Conservation (phyloP, 495 filamentous ascomycete genomes). For the Amorphotheca resinae region DNA sequence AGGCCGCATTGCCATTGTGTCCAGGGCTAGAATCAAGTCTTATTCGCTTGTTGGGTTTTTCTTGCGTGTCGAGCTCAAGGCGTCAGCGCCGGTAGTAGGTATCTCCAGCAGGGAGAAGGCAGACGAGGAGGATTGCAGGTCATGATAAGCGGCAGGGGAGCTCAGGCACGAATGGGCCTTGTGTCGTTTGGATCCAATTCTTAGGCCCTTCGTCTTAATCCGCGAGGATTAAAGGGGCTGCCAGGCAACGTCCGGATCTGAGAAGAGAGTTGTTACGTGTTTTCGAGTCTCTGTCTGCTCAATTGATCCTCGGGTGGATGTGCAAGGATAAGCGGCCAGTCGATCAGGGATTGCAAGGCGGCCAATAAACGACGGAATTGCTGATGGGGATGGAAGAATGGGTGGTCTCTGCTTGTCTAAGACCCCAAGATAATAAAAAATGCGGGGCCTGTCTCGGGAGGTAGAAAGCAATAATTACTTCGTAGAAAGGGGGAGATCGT, state of each 20-base stretch:
- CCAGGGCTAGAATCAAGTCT: not conserved
- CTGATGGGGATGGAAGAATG: slow-evolving; percentile 6
- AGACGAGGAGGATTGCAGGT: slow-evolving; percentile 38
- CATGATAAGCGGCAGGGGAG: slow-evolving; percentile 34
- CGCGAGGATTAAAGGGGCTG: slow-evolving; percentile 11
- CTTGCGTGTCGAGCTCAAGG: slow-evolving; percentile 12
- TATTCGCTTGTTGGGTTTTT: slow-evolving; percentile 5
- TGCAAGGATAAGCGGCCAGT: slow-evolving; percentile 13
- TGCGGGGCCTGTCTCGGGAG: slow-evolving; percentile 13
- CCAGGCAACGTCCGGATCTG: slow-evolving; percentile 12
- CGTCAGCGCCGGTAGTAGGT: slow-evolving; percentile 19
- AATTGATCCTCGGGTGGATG: not conserved
- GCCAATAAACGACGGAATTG: slow-evolving; percentile 13
- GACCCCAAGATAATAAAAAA: slow-evolving; percentile 8
- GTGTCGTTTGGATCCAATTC: slow-evolving; percentile 6
- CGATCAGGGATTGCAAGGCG: slow-evolving; percentile 10
- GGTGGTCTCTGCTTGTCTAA: slow-evolving; percentile 10
- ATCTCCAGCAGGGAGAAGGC: slow-evolving; percentile 42
- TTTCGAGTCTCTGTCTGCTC: slow-evolving; percentile 4
- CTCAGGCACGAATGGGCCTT: slow-evolving; percentile 17
- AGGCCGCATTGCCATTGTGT: slow-evolving; percentile 30
- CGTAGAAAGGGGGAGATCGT: too few relatives aligned
- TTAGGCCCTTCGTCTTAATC: not conserved
- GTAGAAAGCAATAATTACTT: slow-evolving; percentile 7
- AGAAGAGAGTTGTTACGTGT: slow-evolving; percentile 5